Evolutionary conservation across 2,329 filamentous ascomycete genomes (phyloP).

Genomic region (Fusarium algeriense): DNA sequence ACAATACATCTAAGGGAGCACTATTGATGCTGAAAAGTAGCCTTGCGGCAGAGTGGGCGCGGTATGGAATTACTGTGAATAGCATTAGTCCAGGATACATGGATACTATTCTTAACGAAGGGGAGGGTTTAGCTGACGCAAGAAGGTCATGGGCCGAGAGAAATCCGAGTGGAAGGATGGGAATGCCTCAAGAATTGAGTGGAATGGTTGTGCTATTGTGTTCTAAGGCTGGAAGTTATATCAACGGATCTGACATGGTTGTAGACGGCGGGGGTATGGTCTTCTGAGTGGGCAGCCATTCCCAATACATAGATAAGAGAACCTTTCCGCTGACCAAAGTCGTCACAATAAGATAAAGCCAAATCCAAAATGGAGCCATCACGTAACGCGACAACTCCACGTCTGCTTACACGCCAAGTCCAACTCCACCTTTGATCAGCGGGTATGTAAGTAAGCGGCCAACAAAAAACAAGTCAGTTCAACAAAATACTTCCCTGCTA

Average conservation of each 20-base stretch:
- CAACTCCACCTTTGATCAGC: neutral
- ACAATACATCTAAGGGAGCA: conserved; percentile 79
- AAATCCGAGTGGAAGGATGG: conserved; percentile 75
- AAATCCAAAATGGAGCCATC: neutral
- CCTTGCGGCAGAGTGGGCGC: conserved; percentile 71
- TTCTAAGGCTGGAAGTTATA: conserved; percentile 71
- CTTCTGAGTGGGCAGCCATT: neutral
- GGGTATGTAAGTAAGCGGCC: neutral
- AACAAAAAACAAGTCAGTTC: neutral
- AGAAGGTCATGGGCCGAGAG: conserved; percentile 68
- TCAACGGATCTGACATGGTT: conserved; percentile 73
- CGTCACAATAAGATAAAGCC: neutral
- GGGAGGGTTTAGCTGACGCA: conserved; percentile 57
- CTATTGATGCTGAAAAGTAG: conserved; percentile 71
- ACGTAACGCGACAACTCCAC: neutral
- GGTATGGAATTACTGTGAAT: conserved; percentile 77
- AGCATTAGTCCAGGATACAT: conserved; percentile 79
- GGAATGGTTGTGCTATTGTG: conserved; percentile 70
- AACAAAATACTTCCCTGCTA: neutral
- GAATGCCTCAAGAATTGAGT: conserved; percentile 69
- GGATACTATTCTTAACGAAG: conserved; percentile 79
- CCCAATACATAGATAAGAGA: fast-evolving
- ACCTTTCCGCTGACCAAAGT: neutral
- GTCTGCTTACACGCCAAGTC: neutral
- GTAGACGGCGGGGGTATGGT: conserved; percentile 65